phyloP scores from a whole-genome alignment of 1,284 basidiomycete species.

The Pascua guehoae region DNA sequence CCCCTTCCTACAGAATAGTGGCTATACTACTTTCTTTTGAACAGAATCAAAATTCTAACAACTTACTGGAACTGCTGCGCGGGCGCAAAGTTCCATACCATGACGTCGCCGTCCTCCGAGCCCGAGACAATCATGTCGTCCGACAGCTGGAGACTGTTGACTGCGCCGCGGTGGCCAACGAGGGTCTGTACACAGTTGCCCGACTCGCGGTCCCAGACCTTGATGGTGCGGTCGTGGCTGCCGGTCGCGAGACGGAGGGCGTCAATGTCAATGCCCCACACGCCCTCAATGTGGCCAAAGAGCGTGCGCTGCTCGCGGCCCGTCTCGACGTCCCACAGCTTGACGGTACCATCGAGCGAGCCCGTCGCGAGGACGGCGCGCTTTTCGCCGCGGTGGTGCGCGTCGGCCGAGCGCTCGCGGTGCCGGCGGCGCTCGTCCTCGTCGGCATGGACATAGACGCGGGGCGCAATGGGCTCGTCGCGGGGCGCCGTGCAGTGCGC shows the following conservation, averaged over 20 bases:
- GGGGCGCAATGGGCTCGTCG: conserved; percentile 26
- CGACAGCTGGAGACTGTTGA: conserved; percentile 82
- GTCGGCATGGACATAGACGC: conserved; percentile 35
- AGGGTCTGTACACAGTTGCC: conserved; percentile 84
- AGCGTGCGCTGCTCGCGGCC: conserved; percentile 76
- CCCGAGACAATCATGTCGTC: conserved; percentile 96
- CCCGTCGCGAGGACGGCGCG: conserved; percentile 79
- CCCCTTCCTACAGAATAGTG: not conserved
- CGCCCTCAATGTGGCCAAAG: conserved; percentile 89
- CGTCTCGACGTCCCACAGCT: conserved; percentile 90
- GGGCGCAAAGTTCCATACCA: conserved; percentile 69
- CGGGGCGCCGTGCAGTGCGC: conserved; percentile 16
- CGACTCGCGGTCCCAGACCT: conserved; percentile 88
- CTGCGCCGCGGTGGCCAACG: conserved; percentile 89
- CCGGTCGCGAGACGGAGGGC: conserved; percentile 86
- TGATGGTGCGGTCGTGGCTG: conserved; percentile 60
- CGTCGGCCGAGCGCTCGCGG: conserved; percentile 1
- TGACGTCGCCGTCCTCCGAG: conserved; percentile 53
- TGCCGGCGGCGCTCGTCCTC: conserved; percentile 3
- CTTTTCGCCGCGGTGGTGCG: conserved; percentile 30
- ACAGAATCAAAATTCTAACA: not conserved
- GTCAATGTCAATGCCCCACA: conserved; percentile 92
- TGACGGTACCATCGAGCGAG: conserved; percentile 92
- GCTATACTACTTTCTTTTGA: not conserved
- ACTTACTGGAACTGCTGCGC: not conserved